Conservation (phyloP, 2,329 filamentous ascomycete genomes). For the Ceratocystis huliohia region DNA sequence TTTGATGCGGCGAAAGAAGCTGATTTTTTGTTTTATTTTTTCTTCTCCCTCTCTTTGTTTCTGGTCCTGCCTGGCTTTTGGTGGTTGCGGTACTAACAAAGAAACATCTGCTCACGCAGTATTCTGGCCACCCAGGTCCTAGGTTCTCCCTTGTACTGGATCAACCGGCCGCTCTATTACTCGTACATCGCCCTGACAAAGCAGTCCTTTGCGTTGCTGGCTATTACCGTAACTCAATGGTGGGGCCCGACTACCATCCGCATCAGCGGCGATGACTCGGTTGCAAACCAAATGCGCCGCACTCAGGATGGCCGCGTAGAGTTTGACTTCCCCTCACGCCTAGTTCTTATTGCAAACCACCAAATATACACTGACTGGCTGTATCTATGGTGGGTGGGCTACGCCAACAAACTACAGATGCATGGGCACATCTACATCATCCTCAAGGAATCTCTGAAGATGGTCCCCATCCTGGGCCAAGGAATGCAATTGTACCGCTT, state of each 20-base stretch:
- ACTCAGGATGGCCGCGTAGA: constrained; percentile 60
- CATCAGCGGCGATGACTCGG: constrained; percentile 71
- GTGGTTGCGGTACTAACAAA: neutral
- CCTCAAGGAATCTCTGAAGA: constrained; percentile 73
- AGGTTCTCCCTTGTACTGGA: constrained; percentile 60
- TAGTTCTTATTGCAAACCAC: constrained; percentile 79
- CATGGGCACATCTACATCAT: constrained; percentile 85
- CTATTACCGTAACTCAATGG: constrained; percentile 70
- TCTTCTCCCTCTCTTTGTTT: neutral
- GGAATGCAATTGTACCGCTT: constrained; percentile 81
- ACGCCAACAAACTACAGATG: constrained; percentile 60
- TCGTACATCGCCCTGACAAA: constrained; percentile 81
- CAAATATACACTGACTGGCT: constrained; percentile 89
- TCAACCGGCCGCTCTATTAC: constrained; percentile 68
- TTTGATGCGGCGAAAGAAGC: neutral
- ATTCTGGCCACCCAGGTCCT: constrained; percentile 62
- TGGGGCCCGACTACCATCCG: constrained; percentile 76
- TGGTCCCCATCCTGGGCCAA: constrained; percentile 64
- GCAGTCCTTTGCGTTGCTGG: constrained; percentile 64
- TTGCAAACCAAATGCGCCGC: constrained; percentile 59
- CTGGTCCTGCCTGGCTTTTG: too few species aligned
- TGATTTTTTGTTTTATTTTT: neutral
- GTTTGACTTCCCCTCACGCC: constrained; percentile 66
- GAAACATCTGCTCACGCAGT: constrained; percentile 28
- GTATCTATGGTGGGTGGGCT: constrained; percentile 90